These are phyloP conservation scores for Ustilago lituana DNA, from an alignment of 1,284 basidiomycete species.

Conservation along the genomic window DNA sequence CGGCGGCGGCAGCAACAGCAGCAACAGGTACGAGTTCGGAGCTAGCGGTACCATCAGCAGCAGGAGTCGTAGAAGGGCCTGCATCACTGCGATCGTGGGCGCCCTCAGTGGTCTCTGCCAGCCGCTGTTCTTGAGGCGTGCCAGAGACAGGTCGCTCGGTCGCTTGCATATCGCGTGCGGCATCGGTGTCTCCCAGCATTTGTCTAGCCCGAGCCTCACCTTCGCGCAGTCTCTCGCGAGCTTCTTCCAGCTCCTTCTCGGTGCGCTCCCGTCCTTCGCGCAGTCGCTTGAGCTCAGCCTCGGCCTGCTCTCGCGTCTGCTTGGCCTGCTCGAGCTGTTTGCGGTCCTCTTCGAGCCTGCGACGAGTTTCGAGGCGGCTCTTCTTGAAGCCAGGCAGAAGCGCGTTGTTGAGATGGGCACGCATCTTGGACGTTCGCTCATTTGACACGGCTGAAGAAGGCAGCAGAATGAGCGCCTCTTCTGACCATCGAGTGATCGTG, in stretches of 20 bases:
- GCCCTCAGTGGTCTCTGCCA: neutral
- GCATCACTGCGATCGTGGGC: neutral
- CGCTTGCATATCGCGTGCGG: constrained; percentile 66
- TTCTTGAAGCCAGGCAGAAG: constrained; percentile 76
- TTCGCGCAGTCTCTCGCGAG: constrained; percentile 60
- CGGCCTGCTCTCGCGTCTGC: constrained; percentile 65
- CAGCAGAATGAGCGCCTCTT: constrained; percentile 84
- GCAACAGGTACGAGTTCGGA: constrained; percentile 20
- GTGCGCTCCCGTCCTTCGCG: constrained; percentile 41
- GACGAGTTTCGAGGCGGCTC: constrained; percentile 26
- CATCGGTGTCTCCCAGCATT: constrained; percentile 40
- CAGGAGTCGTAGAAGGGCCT: neutral
- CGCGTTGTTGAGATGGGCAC: constrained; percentile 78
- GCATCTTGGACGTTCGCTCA: constrained; percentile 76
- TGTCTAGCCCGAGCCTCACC: constrained; percentile 61
- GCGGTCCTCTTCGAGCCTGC: constrained; percentile 68
- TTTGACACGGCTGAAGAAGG: constrained; percentile 74
- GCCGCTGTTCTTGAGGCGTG: constrained; percentile 40
- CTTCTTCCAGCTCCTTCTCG: constrained; percentile 56
- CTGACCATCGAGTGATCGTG: constrained; percentile 88
- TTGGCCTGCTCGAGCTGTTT: constrained; percentile 65
- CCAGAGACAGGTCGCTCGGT: constrained; percentile 22
- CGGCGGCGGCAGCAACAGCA: constrained; percentile 5
- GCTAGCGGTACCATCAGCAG: constrained; percentile 21
- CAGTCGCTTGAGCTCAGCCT: constrained; percentile 40